A percentile compares a stretch with the other conserved stretches of the same genome.
Evolutionary conservation across 148 eudicot species (phyloP).

Genomic region (Silene latifolia): DNA sequence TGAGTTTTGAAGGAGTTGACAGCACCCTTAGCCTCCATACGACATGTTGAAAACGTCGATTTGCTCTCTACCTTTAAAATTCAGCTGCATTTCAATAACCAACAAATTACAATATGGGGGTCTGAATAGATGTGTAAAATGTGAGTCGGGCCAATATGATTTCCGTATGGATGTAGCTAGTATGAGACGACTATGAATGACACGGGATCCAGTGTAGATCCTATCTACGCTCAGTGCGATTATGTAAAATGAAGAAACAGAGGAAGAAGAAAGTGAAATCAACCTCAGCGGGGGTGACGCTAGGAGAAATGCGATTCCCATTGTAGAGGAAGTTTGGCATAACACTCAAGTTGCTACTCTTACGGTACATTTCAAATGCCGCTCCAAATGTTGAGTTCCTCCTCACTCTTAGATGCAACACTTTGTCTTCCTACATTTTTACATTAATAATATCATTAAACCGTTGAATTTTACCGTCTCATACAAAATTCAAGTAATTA

Average conservation of each 20-base stretch:
- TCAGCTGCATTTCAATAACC: not conserved
- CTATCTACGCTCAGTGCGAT: no score
- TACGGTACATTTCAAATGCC: constrained; percentile 7
- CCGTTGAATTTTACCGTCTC: no score
- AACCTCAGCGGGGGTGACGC: constrained; percentile 3
- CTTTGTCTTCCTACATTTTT: not conserved
- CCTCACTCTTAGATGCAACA: not conserved
- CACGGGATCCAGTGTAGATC: no score
- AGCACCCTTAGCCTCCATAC: not conserved
- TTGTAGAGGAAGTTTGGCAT: constrained; percentile 8
- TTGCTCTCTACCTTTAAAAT: not conserved
- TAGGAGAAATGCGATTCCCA: constrained; percentile 2
- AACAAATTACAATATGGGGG: no score
- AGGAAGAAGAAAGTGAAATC: not conserved
- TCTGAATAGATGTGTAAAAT: no score
- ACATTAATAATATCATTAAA: no score
- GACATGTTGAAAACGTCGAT: not conserved
- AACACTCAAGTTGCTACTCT: not conserved
- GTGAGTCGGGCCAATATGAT: no score
- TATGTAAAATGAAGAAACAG: not conserved
- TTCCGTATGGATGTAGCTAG: no score
- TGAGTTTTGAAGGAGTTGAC: no score
- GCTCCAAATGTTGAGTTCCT: not conserved
- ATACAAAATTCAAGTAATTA: no score
- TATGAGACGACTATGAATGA: no score